Evolutionary conservation across 306 rosid genomes (phyloP).

Genomic region (Sicyos edulis): DNA sequence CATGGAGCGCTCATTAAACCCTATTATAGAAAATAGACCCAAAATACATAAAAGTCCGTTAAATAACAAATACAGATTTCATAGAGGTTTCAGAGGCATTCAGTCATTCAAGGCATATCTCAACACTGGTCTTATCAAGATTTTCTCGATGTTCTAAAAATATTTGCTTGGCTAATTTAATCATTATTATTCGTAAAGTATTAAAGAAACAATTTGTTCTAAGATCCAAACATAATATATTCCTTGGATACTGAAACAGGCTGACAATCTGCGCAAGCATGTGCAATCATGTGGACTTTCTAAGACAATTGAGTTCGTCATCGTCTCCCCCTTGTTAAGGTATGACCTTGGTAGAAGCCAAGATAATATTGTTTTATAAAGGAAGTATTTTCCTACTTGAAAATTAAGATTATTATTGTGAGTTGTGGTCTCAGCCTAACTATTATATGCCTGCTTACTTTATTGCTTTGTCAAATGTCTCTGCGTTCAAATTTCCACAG

Average conservation of each 20-base stretch:
- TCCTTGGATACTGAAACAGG: conserved; percentile 36
- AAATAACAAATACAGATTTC: no score
- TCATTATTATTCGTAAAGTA: background rate
- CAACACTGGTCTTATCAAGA: background rate
- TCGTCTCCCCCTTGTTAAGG: conserved; percentile 86
- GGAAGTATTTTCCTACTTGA: background rate
- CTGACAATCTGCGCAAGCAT: conserved; percentile 70
- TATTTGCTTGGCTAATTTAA: background rate
- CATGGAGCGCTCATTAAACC: no score
- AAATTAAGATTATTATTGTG: background rate
- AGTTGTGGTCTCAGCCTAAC: background rate
- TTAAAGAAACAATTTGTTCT: background rate
- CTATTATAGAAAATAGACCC: no score
- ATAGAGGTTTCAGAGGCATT: no score
- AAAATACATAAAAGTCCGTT: no score
- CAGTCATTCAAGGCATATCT: no score
- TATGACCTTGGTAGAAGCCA: conserved; percentile 19
- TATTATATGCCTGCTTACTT: background rate
- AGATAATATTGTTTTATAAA: background rate
- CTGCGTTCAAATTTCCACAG: background rate
- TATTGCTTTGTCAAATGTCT: background rate
- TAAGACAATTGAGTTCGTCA: conserved; percentile 62
- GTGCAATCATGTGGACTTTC: conserved; percentile 61
- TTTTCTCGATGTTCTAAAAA: background rate
- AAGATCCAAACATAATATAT: background rate